Conservation (phyloP, 495 filamentous ascomycete genomes). For the Bathelium albidoporum region DNA sequence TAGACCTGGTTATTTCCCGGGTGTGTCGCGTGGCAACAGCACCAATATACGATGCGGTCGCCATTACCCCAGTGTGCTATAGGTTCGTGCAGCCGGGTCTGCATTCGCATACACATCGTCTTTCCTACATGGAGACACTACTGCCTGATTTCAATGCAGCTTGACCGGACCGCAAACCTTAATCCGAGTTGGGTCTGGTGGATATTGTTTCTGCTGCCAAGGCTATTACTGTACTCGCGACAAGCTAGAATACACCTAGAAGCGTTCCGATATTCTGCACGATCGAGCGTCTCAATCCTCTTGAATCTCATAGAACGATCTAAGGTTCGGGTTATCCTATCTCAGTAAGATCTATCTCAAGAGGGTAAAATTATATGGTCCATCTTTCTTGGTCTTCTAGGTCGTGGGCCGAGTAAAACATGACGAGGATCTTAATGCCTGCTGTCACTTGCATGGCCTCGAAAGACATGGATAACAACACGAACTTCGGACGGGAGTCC, state of each 20-base stretch:
- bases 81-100: too few relatives aligned
- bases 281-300: not conserved
- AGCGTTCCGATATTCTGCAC: not conserved
- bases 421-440: not conserved
- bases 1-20: not conserved
- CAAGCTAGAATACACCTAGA: too few relatives aligned
- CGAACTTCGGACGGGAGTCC: conserved; percentile 4
- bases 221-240: too few relatives aligned
- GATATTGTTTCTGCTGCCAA: too few relatives aligned
- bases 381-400: too few relatives aligned
- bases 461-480: not conserved
- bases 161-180: not conserved
- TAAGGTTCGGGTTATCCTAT: not conserved
- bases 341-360: not conserved
- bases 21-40: not conserved
- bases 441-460: not conserved
- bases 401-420: too few relatives aligned
- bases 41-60: not conserved
- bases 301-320: not conserved
- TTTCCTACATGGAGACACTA: too few relatives aligned
- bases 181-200: not conserved
- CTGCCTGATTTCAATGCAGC: too few relatives aligned
- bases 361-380: too few relatives aligned
- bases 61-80: not conserved
- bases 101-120: too few relatives aligned